These are phyloP conservation scores for Venturia nashicola DNA, from an alignment of 2,329 filamentous ascomycete species.

Conservation along the genomic window DNA sequence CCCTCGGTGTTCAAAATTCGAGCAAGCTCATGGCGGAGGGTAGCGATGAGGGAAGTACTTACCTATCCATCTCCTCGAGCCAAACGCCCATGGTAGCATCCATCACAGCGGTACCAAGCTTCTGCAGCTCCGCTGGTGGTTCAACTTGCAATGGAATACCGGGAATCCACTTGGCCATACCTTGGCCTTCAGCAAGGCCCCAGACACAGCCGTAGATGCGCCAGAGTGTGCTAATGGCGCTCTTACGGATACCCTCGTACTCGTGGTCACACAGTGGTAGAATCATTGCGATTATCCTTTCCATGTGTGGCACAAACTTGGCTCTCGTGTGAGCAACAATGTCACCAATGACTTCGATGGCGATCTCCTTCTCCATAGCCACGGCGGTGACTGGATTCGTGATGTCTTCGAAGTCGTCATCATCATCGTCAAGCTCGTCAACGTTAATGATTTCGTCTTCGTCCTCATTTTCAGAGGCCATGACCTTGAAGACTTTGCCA, in stretches of 20 bases:
- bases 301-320: conserved; percentile 71
- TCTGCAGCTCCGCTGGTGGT: conserved; percentile 66
- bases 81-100: conserved; percentile 74
- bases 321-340: conserved; percentile 77
- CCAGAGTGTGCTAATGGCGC: conserved; percentile 83
- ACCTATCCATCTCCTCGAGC: conserved; percentile 88
- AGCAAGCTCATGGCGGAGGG: not conserved
- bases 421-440: conserved; percentile 44
- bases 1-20: not conserved
- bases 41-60: conserved; percentile 38
- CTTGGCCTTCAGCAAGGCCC: conserved; percentile 69
- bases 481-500: conserved; percentile 77
- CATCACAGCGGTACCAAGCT: conserved; percentile 76
- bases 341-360: conserved; percentile 87
- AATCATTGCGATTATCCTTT: conserved; percentile 75
- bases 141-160: conserved; percentile 73
- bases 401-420: conserved; percentile 76
- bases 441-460: conserved; percentile 50
- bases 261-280: conserved; percentile 73
- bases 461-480: conserved; percentile 42
- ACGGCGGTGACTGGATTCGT: conserved; percentile 76
- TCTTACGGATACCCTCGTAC: conserved; percentile 90
- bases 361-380: conserved; percentile 93
- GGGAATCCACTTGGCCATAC: conserved; percentile 72
- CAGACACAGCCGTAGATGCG: conserved; percentile 86